Evolutionary conservation across 202 grass and related monocot genomes (phyloP).

Genomic region (Zoysia matrella): DNA sequence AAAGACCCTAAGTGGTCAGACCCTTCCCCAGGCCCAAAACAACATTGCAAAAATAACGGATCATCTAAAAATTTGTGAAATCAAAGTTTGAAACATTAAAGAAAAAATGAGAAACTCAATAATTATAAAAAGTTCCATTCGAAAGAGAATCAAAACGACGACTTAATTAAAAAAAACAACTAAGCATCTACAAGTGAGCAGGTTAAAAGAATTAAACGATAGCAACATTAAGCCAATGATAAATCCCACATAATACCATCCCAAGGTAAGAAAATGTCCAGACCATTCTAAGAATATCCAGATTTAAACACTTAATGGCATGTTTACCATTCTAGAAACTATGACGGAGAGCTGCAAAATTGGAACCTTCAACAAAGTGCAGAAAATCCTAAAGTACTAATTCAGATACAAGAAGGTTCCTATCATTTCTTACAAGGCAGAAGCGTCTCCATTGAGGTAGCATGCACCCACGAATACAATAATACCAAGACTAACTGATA

Average conservation of each 20-base stretch:
- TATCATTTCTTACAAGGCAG: conserved; percentile 43
- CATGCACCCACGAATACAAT: conserved; percentile 45
- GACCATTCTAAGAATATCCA: conserved; percentile 31
- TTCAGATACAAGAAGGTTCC: conserved; percentile 39
- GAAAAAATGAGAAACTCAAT: background rate
- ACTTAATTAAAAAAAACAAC: background rate
- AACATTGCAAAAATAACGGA: background rate
- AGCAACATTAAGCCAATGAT: conserved; percentile 9
- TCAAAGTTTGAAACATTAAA: conserved; percentile 9
- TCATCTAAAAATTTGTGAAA: background rate
- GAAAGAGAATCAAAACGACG: background rate
- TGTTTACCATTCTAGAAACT: conserved; percentile 37
- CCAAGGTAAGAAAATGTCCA: background rate
- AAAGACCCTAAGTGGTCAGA: no score
- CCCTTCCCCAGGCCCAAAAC: no score
- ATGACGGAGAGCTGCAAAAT: conserved; percentile 35
- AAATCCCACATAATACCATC: conserved; percentile 26
- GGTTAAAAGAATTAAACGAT: background rate
- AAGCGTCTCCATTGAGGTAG: conserved; percentile 40
- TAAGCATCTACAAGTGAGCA: background rate
- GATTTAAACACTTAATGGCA: conserved; percentile 20
- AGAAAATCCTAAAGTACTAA: conserved; percentile 28
- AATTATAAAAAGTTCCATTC: background rate
- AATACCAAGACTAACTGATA: conserved; percentile 54
- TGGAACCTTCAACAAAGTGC: conserved; percentile 27